Base-by-base conservation (phyloP, 2,329 filamentous ascomycete genomes). In the Xenosphaeropsis pyriputrescens region DNA sequence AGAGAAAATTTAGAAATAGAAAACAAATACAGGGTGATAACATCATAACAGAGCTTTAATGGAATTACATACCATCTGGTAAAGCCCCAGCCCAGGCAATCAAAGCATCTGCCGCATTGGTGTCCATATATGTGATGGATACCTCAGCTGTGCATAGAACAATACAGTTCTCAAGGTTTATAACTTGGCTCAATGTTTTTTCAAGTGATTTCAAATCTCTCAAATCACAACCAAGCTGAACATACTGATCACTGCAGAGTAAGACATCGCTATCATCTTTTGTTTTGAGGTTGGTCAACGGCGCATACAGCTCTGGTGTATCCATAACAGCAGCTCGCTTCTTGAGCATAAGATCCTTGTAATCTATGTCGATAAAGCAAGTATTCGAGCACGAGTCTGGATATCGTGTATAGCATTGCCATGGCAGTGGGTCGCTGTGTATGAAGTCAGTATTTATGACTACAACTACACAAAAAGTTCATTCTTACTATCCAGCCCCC, bases 101-200 rank as follows among this genome's bases (percentile, higher is more conserved):
- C 7, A 95, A 64, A 13, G 69, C 65, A 60, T 94, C 79, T 5
- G 85, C 77, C 31, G 75, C 75, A 16, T 70, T 56, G 2, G 75
- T 72, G 39, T 85, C 75, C 84, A 94, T 93, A 50, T 93, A 93
- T 1, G 85, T 91, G 31, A 93, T 73, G 3, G 86, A 93, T 12
- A 94, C 86, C 58, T 96, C 89, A 1, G 86, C 86, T 18, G 86
- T 70, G 49, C 91, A 93, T 17, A 95, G 62, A 2, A 94, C 69
- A 2, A 69, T 65, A 41, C 71, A 75, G 6, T 71, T 61, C 1
- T 67, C 53, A 13, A 79, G 53, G 30, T 78, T 62, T 2, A 85
- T 53, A 33, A 79, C 65, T 9, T 59, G 59, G 14, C 67, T 65
- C 17, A 94, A 59, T 4, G 73, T 64, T 5, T 61, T 52, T 40